A percentile compares a stretch with the other conserved stretches of the same genome.
Evolutionary conservation across 805 yeast species (phyloP).

Genomic region (Wickerhamiella sergipiensis): DNA sequence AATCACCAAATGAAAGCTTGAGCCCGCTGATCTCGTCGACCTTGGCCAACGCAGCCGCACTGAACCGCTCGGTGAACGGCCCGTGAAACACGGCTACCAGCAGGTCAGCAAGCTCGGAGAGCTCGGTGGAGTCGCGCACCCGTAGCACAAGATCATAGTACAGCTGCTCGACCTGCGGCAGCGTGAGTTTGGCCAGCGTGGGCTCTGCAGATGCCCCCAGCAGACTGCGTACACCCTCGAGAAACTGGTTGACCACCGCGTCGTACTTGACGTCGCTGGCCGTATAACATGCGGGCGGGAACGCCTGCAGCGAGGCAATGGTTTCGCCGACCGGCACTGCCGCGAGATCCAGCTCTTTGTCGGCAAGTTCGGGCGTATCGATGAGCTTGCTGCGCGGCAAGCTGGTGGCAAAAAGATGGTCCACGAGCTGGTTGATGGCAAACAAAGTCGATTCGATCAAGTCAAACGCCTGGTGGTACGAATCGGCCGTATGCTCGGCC

Average conservation of each 20-base stretch:
- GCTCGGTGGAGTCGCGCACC: constrained; percentile 8
- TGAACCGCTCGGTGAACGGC: constrained; percentile 1
- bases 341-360: neutral
- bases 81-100: constrained; percentile 7
- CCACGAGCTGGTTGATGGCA: constrained; percentile 7
- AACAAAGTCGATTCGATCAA: constrained; percentile 12
- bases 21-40: neutral
- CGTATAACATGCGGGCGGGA: constrained; percentile 11
- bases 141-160: constrained; percentile 4
- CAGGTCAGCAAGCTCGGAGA: constrained; percentile 4
- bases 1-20: neutral
- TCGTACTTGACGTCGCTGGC: neutral
- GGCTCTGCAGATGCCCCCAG: neutral
- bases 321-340: neutral
- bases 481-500: neutral
- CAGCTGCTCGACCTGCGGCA: neutral
- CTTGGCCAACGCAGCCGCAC: neutral
- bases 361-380: constrained; percentile 10
- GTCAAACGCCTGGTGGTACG: constrained; percentile 6
- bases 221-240: neutral
- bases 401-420: constrained; percentile 8
- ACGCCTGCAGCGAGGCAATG: constrained; percentile 3
- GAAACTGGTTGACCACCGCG: constrained; percentile 1
- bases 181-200: neutral
- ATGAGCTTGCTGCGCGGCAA: constrained; percentile 8